Conservation (phyloP, 2,329 filamentous ascomycete genomes). For the Venturia carpophila region DNA sequence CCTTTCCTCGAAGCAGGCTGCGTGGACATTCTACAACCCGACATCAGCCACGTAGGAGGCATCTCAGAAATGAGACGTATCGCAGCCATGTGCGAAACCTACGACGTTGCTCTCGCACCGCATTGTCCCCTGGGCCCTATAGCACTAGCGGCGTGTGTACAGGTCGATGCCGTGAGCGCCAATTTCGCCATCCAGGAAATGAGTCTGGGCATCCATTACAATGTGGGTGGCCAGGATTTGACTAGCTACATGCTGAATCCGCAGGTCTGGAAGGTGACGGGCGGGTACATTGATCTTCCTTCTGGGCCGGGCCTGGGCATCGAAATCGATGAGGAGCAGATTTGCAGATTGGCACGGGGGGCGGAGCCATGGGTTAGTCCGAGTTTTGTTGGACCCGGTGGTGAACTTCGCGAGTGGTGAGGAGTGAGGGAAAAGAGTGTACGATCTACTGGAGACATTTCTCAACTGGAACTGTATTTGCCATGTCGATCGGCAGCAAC, state of each 20-base stretch:
- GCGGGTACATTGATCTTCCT: slow-evolving; percentile 54
- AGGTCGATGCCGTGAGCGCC: slow-evolving; percentile 52
- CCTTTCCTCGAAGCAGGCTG: slow-evolving; percentile 53
- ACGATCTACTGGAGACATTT: no score
- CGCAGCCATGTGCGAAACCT: slow-evolving; percentile 62
- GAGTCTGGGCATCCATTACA: slow-evolving; percentile 74
- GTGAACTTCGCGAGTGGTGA: slow-evolving; percentile 62
- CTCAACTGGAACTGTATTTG: no score
- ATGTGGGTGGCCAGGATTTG: slow-evolving; percentile 37
- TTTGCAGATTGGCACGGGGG: background rate
- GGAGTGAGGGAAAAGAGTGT: background rate
- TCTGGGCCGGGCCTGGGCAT: background rate
- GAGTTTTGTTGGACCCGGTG: slow-evolving; percentile 40
- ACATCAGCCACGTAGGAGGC: slow-evolving; percentile 63
- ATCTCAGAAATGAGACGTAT: slow-evolving; percentile 65
- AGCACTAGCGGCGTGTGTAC: slow-evolving; percentile 62
- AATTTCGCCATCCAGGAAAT: slow-evolving; percentile 70
- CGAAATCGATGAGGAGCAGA: background rate
- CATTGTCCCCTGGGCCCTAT: slow-evolving; percentile 69
- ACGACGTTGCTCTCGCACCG: slow-evolving; percentile 65
- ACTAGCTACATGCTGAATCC: slow-evolving; percentile 59
- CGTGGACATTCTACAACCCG: slow-evolving; percentile 61
- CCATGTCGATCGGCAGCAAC: no score
- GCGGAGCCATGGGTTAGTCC: background rate
- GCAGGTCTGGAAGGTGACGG: slow-evolving; percentile 57